phyloP scores from a whole-genome alignment of 1,284 basidiomycete species.

The Tilletia walkeri region DNA sequence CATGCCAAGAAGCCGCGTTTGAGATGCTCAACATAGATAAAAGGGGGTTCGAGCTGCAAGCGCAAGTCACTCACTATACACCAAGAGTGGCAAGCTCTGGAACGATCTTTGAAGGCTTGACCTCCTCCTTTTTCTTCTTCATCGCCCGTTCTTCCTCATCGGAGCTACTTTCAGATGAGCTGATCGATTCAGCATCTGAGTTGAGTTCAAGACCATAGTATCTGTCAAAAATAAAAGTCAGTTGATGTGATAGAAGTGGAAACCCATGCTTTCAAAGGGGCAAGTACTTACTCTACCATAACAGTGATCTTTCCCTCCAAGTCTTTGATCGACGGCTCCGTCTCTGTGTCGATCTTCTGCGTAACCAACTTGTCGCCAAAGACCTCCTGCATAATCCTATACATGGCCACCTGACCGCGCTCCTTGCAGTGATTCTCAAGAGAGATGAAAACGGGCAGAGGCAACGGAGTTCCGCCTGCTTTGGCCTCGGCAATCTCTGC shows the following conservation, averaged over 20 bases:
- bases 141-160: slow-evolving; percentile 21
- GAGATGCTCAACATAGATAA: neutral
- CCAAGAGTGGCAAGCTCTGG: slow-evolving; percentile 45
- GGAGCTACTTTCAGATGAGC: slow-evolving; percentile 3
- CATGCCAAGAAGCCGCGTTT: neutral
- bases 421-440: slow-evolving; percentile 67
- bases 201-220: slow-evolving; percentile 9
- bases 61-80: slow-evolving; percentile 27
- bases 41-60: neutral
- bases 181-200: neutral
- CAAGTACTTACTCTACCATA: slow-evolving; percentile 60
- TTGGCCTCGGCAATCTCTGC: slow-evolving; percentile 22
- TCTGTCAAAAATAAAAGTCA: neutral
- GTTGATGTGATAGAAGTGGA: neutral
- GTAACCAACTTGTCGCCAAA: slow-evolving; percentile 63
- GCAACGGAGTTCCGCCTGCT: slow-evolving; percentile 12
- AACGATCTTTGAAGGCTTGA: slow-evolving; percentile 38
- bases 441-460: slow-evolving; percentile 63
- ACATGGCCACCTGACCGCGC: slow-evolving; percentile 62
- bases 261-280: slow-evolving; percentile 4
- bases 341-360: slow-evolving; percentile 22
- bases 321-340: slow-evolving; percentile 60
- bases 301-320: slow-evolving; percentile 64
- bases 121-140: slow-evolving; percentile 20
- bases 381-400: slow-evolving; percentile 62